Evolutionary conservation across 768 basidiomycete genomes (phyloP).

Genomic region (Cyathus striatus): DNA sequence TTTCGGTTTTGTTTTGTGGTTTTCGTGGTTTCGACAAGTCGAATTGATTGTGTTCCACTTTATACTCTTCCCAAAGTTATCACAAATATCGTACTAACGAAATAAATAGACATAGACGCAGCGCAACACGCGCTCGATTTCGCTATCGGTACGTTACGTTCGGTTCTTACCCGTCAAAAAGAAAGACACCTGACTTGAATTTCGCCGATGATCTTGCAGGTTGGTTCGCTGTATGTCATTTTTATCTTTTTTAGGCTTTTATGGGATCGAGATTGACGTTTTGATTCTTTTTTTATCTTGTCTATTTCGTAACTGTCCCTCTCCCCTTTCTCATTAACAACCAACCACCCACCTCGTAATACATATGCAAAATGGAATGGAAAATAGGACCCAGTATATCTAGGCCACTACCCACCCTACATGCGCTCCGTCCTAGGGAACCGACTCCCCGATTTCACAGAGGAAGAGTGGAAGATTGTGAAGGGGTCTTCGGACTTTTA

Average conservation of each 20-base stretch:
- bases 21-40: no score
- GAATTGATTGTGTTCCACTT: no score
- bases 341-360: background rate
- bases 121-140: conserved; percentile 61
- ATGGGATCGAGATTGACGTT: conserved; percentile 3
- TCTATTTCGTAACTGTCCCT: background rate
- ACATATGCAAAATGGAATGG: background rate
- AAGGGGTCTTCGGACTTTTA: conserved; percentile 68
- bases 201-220: conserved; percentile 30
- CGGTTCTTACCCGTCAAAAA: background rate
- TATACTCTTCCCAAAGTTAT: no score
- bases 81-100: no score
- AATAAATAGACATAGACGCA: conserved; percentile 55
- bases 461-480: conserved; percentile 51
- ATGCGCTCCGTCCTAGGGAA: conserved; percentile 52
- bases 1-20: no score
- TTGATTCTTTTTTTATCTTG: background rate
- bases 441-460: conserved; percentile 53
- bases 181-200: background rate
- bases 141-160: conserved; percentile 41
- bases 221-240: conserved; percentile 49
- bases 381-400: conserved; percentile 57
- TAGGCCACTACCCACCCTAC: conserved; percentile 61
- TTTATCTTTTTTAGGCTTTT: conserved; percentile 5
- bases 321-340: background rate